Conservation (phyloP, 495 filamentous ascomycete species). For the Xylaria castorea region DNA sequence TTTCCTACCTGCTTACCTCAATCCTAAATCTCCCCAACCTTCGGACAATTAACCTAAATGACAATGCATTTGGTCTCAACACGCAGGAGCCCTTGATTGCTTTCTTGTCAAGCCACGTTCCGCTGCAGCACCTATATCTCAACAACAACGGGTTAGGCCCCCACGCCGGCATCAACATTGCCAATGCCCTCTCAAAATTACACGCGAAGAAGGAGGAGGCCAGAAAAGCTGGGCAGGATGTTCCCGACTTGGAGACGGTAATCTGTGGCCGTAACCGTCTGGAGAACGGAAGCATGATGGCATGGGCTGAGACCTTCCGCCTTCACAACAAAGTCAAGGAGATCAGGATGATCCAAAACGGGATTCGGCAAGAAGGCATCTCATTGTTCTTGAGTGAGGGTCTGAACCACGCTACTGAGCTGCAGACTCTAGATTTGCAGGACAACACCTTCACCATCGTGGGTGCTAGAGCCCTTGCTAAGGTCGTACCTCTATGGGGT, state of each 20-base stretch:
- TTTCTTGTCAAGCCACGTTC: slow-evolving; percentile 84
- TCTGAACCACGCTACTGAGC: slow-evolving; percentile 65
- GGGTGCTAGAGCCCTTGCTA: slow-evolving; percentile 79
- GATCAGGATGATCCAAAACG: slow-evolving; percentile 98
- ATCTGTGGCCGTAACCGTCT: slow-evolving; percentile 95
- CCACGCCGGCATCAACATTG: slow-evolving; percentile 82
- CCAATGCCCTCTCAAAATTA: slow-evolving; percentile 79
- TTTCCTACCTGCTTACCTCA: slow-evolving; percentile 82
- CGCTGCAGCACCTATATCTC: slow-evolving; percentile 88
- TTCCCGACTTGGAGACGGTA: slow-evolving; percentile 86
- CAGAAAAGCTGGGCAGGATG: slow-evolving; percentile 66
- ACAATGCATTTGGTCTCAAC: slow-evolving; percentile 97
- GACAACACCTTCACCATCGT: slow-evolving; percentile 93
- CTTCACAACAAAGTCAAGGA: slow-evolving; percentile 79
- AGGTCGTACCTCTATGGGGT: slow-evolving; percentile 75
- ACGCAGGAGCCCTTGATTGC: slow-evolving; percentile 82
- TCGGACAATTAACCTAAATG: slow-evolving; percentile 91
- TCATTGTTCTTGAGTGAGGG: slow-evolving; percentile 77
- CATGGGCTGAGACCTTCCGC: slow-evolving; percentile 86
- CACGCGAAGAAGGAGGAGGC: slow-evolving; percentile 78
- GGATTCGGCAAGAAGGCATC: slow-evolving; percentile 93
- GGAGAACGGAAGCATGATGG: slow-evolving; percentile 93
- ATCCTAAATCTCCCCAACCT: slow-evolving; percentile 82
- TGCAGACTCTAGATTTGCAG: slow-evolving; percentile 86
- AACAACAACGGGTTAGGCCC: slow-evolving; percentile 99